phyloP scores from a whole-genome alignment of 2,329 filamentous ascomycete species.

The Trichoderma aggressivum region DNA sequence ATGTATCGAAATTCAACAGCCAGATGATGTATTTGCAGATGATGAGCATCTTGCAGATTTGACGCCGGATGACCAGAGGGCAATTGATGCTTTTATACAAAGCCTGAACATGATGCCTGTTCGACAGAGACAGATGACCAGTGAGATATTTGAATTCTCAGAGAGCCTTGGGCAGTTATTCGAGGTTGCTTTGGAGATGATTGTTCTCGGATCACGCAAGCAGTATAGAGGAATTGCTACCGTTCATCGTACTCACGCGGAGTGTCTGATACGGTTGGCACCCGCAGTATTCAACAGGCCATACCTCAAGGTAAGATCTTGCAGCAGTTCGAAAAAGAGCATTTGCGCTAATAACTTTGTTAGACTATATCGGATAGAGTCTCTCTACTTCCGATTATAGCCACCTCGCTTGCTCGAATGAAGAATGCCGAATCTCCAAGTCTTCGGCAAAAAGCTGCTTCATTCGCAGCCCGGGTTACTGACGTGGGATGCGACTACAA shows the following conservation, averaged over 20 bases:
- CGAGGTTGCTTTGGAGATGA: slow-evolving; percentile 25
- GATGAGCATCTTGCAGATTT: slow-evolving; percentile 23
- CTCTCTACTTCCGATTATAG: slow-evolving; percentile 29
- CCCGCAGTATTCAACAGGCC: slow-evolving; percentile 37
- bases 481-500: neutral
- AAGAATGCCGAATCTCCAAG: slow-evolving; percentile 34
- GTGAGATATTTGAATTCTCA: neutral
- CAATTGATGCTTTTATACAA: slow-evolving; percentile 30
- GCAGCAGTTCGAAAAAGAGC: no score
- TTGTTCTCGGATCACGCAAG: slow-evolving; percentile 28
- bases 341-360: slow-evolving; percentile 2
- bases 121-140: neutral
- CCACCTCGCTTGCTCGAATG: slow-evolving; percentile 33
- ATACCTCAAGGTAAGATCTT: slow-evolving; percentile 38
- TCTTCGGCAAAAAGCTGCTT: slow-evolving; percentile 30
- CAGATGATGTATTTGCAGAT: neutral
- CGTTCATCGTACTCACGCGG: slow-evolving; percentile 17
- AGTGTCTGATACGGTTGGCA: slow-evolving; percentile 29
- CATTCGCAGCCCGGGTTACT: neutral
- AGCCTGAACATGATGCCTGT: slow-evolving; percentile 21
- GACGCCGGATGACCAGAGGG: slow-evolving; percentile 25
- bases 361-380: slow-evolving; percentile 29
- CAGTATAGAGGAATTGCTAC: slow-evolving; percentile 25
- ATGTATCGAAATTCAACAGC: neutral
- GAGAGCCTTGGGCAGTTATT: slow-evolving; percentile 13